Evolutionary conservation across 106 monocot species (phyloP).

Genomic region (Acorus calamus): DNA sequence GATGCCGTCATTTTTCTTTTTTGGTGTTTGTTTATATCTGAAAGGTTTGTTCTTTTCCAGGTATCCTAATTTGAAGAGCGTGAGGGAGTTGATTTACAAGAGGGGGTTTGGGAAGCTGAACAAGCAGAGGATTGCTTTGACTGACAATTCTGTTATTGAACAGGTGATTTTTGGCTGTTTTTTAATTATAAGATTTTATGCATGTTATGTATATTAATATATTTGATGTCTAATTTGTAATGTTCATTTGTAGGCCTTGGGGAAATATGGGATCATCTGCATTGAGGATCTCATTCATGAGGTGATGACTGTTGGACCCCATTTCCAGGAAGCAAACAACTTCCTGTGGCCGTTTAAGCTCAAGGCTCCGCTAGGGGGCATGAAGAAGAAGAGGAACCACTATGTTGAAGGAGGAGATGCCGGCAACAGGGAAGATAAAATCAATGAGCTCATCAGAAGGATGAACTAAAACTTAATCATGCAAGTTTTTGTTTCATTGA

Average conservation of each 20-base stretch:
- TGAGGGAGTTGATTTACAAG: slow-evolving; percentile 35
- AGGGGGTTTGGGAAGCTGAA: slow-evolving; percentile 33
- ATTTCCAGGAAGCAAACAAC: slow-evolving; percentile 52
- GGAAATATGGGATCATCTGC: slow-evolving; percentile 32
- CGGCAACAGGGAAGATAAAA: slow-evolving; percentile 41
- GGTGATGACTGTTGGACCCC: slow-evolving; percentile 43
- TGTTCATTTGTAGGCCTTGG: slow-evolving; percentile 20
- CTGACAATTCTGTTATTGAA: slow-evolving; percentile 30
- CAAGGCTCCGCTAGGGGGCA: slow-evolving; percentile 35
- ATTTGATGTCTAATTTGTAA: not conserved
- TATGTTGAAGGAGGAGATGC: slow-evolving; percentile 57
- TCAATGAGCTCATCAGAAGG: slow-evolving; percentile 47
- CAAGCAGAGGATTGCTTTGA: slow-evolving; percentile 37
- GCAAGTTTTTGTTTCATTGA: not conserved
- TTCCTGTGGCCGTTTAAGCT: slow-evolving; percentile 49
- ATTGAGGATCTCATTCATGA: slow-evolving; percentile 49
- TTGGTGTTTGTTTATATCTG: too few relatives aligned
- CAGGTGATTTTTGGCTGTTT: slow-evolving; percentile 16
- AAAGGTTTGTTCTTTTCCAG: slow-evolving; percentile 5
- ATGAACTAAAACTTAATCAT: slow-evolving; percentile 28
- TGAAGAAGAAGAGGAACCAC: slow-evolving; percentile 52
- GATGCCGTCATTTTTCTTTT: too few relatives aligned
- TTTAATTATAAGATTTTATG: not conserved
- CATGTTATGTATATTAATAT: too few relatives aligned
- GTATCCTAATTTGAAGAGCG: slow-evolving; percentile 39